phyloP scores from a whole-genome alignment of 2,329 filamentous ascomycete genomes.

The Pseudonectria buxi region DNA sequence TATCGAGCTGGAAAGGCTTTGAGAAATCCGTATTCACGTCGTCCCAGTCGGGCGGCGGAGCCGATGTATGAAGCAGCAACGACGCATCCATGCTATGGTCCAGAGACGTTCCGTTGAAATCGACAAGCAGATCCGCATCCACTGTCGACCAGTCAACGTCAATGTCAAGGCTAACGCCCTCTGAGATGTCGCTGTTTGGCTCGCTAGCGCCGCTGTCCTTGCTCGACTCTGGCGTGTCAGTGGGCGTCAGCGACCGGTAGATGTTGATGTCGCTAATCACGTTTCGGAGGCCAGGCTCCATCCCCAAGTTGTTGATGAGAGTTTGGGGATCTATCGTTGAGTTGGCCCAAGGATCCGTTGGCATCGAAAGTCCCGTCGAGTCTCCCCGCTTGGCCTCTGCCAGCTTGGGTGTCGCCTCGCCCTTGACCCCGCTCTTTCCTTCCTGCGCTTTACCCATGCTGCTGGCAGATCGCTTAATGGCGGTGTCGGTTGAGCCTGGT shows the following conservation, averaged over 20 bases:
- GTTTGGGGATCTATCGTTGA: conserved; percentile 47
- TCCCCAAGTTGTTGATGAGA: conserved; percentile 28
- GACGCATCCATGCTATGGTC: conserved; percentile 20
- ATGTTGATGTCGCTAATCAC: conserved; percentile 47
- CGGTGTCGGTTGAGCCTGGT: conserved; percentile 44
- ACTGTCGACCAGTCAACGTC: conserved; percentile 44
- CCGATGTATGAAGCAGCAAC: conserved; percentile 19
- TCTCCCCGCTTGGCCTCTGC: conserved; percentile 24
- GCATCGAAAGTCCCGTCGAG: conserved; percentile 6
- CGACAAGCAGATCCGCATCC: conserved; percentile 35
- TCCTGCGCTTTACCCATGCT: conserved; percentile 35
- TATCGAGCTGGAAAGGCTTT: conserved; percentile 49
- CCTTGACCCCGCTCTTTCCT: conserved; percentile 24
- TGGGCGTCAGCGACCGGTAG: conserved; percentile 51
- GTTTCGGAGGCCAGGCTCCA: conserved; percentile 32
- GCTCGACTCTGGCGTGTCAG: conserved; percentile 58
- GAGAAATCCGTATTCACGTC: conserved; percentile 44
- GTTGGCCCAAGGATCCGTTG: conserved; percentile 29
- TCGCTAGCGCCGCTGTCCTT: conserved; percentile 55
- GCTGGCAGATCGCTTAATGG: conserved; percentile 46
- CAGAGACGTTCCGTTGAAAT: conserved; percentile 15
- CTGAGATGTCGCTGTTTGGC: conserved; percentile 56
- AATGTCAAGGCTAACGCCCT: conserved; percentile 47
- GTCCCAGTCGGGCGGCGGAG: conserved; percentile 37
- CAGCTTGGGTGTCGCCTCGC: conserved; percentile 23